Percentiles rank a stretch among this genome's conserved stretches.
Evolutionary conservation across 768 basidiomycete genomes (phyloP).

Genomic region (Tricholoma flavovirens): DNA sequence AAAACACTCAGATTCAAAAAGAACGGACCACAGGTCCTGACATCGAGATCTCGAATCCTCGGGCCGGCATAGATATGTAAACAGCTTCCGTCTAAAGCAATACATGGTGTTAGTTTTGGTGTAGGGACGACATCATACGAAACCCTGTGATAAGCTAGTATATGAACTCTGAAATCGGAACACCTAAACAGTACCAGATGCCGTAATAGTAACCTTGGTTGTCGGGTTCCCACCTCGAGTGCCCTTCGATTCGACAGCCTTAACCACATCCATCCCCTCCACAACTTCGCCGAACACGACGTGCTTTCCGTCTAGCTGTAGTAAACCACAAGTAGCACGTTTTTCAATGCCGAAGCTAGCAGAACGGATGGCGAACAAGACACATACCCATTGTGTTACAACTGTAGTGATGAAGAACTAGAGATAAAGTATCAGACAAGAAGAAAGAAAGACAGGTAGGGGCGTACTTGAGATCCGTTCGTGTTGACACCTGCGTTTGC

Average conservation of each 20-base stretch:
- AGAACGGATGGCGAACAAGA: not conserved
- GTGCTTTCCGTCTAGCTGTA: conserved; percentile 55
- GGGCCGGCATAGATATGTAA: too few relatives aligned
- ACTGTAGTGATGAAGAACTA: conserved; percentile 79
- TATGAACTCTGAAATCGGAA: not conserved
- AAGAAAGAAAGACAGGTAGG: not conserved
- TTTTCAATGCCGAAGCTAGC: not conserved
- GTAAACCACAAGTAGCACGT: not conserved
- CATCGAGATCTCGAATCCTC: too few relatives aligned
- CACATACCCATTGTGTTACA: conserved; percentile 53
- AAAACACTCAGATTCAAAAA: too few relatives aligned
- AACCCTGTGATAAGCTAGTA: not conserved
- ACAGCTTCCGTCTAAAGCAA: too few relatives aligned
- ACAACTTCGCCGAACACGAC: conserved; percentile 71
- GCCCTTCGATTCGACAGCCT: conserved; percentile 47
- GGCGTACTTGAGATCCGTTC: conserved; percentile 67
- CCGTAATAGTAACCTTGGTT: conserved; percentile 50
- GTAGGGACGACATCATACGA: too few relatives aligned
- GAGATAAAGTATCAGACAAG: not conserved
- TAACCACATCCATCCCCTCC: conserved; percentile 61
- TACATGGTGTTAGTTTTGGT: too few relatives aligned
- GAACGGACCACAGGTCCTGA: too few relatives aligned
- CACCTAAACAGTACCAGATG: conserved; percentile 42
- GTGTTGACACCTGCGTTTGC: conserved; percentile 84
- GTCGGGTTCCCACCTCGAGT: conserved; percentile 31